Percentiles rank a stretch among this genome's conserved stretches.
Evolutionary conservation across 164 flowering plant species (phyloP).

Genomic region (Vitis cinerea): DNA sequence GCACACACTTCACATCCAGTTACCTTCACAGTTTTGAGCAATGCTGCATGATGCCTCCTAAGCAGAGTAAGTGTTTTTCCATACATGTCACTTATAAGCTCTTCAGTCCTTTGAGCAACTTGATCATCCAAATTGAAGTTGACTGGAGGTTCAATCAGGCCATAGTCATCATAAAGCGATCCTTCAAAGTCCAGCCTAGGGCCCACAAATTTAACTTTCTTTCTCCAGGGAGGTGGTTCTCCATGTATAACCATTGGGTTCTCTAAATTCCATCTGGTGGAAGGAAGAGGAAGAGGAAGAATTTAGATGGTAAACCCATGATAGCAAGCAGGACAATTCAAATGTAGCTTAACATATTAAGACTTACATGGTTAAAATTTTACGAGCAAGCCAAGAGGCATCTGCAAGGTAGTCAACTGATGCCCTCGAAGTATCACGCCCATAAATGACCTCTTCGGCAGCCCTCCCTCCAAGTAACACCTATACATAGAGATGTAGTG

Average conservation of each 20-base stretch:
- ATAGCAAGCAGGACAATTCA: background rate
- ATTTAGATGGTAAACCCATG: conserved; percentile 5
- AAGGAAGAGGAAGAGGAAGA: conserved; percentile 3
- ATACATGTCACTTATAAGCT: conserved; percentile 55
- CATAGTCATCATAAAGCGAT: conserved; percentile 78
- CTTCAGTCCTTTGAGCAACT: conserved; percentile 73
- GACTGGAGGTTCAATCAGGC: conserved; percentile 69
- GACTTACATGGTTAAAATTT: conserved; percentile 82
- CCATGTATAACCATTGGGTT: conserved; percentile 89
- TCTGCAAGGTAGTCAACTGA: conserved; percentile 84
- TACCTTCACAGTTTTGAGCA: conserved; percentile 87
- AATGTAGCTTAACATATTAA: background rate
- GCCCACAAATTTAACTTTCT: conserved; percentile 63
- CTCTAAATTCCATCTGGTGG: conserved; percentile 88
- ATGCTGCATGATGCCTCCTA: conserved; percentile 68
- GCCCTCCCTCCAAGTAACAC: conserved; percentile 96
- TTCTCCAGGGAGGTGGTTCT: conserved; percentile 92
- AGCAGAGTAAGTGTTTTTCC: conserved; percentile 58
- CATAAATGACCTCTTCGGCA: conserved; percentile 93
- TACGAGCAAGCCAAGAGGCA: conserved; percentile 99
- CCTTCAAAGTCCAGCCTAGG: conserved; percentile 94
- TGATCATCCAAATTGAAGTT: conserved; percentile 80
- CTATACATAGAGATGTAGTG: conserved; percentile 29
- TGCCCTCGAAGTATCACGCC: conserved; percentile 83
- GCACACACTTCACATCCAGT: background rate